Percentiles rank a stretch among this genome's conserved stretches.
Conservation (phyloP, 1,139 yeast species). For the Wickerhamomyces sp. region DNA sequence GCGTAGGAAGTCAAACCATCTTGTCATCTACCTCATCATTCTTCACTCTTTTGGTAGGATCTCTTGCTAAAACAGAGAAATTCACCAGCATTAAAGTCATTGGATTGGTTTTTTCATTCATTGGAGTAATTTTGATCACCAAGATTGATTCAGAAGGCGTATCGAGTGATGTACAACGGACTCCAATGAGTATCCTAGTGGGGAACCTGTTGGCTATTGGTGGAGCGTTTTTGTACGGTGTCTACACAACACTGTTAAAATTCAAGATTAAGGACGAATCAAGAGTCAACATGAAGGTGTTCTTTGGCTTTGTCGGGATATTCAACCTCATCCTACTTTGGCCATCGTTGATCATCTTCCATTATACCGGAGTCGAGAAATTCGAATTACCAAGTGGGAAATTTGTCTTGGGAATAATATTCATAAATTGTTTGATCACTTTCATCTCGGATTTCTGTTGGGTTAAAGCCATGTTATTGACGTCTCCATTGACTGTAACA, state of each 20-base stretch:
- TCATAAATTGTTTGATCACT: conserved; percentile 68
- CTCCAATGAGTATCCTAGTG: conserved; percentile 39
- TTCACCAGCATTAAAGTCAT: conserved; percentile 59
- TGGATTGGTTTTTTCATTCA: conserved; percentile 66
- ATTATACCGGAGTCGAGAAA: conserved; percentile 57
- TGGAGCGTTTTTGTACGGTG: conserved; percentile 85
- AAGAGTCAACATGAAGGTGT: conserved; percentile 74
- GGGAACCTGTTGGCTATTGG: conserved; percentile 79
- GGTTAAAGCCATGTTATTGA: conserved; percentile 91
- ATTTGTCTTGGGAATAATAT: conserved; percentile 48
- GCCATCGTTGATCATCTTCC: conserved; percentile 71
- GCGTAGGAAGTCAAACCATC: conserved; percentile 91
- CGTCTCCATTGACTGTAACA: conserved; percentile 92
- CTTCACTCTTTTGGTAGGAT: conserved; percentile 85
- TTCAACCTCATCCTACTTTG: conserved; percentile 72
- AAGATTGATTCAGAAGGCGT: conserved; percentile 42
- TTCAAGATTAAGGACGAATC: conserved; percentile 67
- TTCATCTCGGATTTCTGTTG: conserved; percentile 88
- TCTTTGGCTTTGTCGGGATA: conserved; percentile 92
- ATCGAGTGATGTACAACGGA: conserved; percentile 25
- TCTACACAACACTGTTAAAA: conserved; percentile 85
- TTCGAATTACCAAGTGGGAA: conserved; percentile 63
- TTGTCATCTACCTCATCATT: conserved; percentile 88
- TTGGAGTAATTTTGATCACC: conserved; percentile 79
- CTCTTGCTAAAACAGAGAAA: conserved; percentile 61